Evolutionary conservation across 768 basidiomycete species (phyloP).

Genomic region (Boletus subparvulus): DNA sequence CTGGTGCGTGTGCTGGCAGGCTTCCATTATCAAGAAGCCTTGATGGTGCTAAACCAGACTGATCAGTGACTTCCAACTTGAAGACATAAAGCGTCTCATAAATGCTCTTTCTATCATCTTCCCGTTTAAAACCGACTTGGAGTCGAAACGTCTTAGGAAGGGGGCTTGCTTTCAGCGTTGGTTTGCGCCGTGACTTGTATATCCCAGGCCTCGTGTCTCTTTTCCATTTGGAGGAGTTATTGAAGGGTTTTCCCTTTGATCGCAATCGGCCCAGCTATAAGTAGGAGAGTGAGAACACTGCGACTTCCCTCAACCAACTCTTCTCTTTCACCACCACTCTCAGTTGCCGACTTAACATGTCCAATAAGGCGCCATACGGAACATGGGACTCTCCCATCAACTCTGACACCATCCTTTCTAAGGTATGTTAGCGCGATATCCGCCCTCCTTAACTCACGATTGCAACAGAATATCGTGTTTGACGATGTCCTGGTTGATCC

Average conservation of each 20-base stretch:
- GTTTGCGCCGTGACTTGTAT: not conserved
- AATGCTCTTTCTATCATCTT: too few species aligned
- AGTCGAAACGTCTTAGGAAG: not conserved
- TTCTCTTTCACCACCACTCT: not conserved
- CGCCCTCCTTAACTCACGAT: not conserved
- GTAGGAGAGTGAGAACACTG: not conserved
- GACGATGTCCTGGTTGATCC: constrained; percentile 56
- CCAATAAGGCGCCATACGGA: constrained; percentile 48
- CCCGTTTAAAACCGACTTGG: not conserved
- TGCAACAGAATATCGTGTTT: constrained; percentile 27
- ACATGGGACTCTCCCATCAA: constrained; percentile 59
- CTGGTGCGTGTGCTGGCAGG: too few species aligned
- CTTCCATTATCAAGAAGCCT: too few species aligned
- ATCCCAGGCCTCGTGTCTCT: not conserved
- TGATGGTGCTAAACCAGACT: too few species aligned
- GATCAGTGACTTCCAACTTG: too few species aligned
- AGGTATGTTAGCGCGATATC: constrained; percentile 22
- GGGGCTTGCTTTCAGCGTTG: too few species aligned
- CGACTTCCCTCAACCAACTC: not conserved
- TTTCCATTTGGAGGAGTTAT: not conserved
- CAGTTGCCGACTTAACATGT: not conserved
- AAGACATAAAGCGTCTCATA: too few species aligned
- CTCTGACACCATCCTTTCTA: constrained; percentile 45
- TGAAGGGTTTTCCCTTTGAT: not conserved
- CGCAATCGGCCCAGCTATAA: not conserved